These are phyloP conservation scores for Sclerotinia sclerotiorum DNA, from an alignment of 2,329 filamentous ascomycete genomes.

Conservation along the genomic window DNA sequence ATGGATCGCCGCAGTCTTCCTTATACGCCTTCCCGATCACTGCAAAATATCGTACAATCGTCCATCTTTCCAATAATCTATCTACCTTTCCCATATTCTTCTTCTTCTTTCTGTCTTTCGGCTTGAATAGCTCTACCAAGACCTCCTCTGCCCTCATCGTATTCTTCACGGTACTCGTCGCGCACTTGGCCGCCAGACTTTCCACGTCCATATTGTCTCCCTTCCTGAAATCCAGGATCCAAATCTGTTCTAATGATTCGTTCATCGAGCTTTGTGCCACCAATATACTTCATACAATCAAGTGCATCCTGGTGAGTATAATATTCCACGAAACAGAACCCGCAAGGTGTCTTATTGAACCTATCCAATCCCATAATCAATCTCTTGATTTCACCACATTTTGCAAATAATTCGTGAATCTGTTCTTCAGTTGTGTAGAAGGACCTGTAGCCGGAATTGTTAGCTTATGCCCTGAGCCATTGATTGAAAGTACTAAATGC, in stretches of 20 bases:
- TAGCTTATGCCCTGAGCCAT: constrained; percentile 14
- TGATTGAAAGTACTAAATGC: background rate
- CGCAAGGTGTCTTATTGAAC: constrained; percentile 96
- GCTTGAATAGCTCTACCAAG: constrained; percentile 76
- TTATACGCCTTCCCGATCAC: constrained; percentile 6
- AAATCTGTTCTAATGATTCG: constrained; percentile 93
- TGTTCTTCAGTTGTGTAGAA: constrained; percentile 99
- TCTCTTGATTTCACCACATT: constrained; percentile 97
- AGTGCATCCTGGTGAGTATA: constrained; percentile 96
- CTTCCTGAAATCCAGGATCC: constrained; percentile 94
- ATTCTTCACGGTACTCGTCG: constrained; percentile 97
- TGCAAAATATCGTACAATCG: constrained; percentile 24
- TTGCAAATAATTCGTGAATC: constrained; percentile 93
- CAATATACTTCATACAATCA: constrained; percentile 98
- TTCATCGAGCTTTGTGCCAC: constrained; percentile 96
- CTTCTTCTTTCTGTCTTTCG: constrained; percentile 57
- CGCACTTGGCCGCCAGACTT: constrained; percentile 96
- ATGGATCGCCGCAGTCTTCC: constrained; percentile 22
- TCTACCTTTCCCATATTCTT: constrained; percentile 58
- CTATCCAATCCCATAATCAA: constrained; percentile 97
- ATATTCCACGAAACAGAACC: constrained; percentile 99
- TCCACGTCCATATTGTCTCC: constrained; percentile 90
- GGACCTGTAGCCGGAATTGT: constrained; percentile 54
- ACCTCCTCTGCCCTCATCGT: constrained; percentile 89
- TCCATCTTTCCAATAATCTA: constrained; percentile 40